Evolutionary conservation across 352 stramenopile species (phyloP), one percentile per base, ranked within the genome.

Genomic region (Phytophthora palmivora): DNA sequence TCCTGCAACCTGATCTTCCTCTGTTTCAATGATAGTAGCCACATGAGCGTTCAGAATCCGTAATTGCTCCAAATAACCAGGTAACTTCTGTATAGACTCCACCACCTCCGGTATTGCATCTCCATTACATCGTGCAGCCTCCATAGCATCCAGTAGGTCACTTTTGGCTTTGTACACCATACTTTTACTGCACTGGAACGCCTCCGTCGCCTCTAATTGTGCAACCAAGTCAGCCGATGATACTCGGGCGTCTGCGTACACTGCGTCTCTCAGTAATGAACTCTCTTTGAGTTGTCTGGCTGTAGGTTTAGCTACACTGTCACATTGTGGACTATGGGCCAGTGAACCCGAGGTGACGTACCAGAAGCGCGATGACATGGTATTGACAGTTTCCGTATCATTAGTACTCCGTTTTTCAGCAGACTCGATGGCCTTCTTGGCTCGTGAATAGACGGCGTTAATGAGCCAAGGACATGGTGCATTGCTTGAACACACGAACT

Each of bases 141-240:
- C 63, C 10, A 82, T 22, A 7, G 62, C 70, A 19, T 82, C 76
- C 15, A 86, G 22, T 38, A 86, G 39, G n/a, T 86, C 76, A 11
- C 58, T 82, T 42, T 86, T 86, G 16, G 71, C 73, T 47, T 86
- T 85, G 59, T 85, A 85, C 10, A 79, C 76, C 64, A 86, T 79
- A 47, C 74, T 83, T 57, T 83, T 83, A 52, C 60, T 83, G 51
- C 76, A 83, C 19, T 72, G 63, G 16, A 79, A 58, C 8, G 69
- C n/a, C 49, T 56, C 61, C 11, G 64, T 22, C 10, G 43, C 42
- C 43, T 71, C 61, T 4, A 86, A 55, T 34, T 73, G 76, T 50
- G 72, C 70, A 10, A 82, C 65, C 24, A 83, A 57, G 33, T 67
- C 51, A 4, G 67, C 59, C 8, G 73, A 82, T 15, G 76, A 85